Base-by-base conservation (phyloP, 2,329 filamentous ascomycete species). In the Epichloe uncinata region DNA sequence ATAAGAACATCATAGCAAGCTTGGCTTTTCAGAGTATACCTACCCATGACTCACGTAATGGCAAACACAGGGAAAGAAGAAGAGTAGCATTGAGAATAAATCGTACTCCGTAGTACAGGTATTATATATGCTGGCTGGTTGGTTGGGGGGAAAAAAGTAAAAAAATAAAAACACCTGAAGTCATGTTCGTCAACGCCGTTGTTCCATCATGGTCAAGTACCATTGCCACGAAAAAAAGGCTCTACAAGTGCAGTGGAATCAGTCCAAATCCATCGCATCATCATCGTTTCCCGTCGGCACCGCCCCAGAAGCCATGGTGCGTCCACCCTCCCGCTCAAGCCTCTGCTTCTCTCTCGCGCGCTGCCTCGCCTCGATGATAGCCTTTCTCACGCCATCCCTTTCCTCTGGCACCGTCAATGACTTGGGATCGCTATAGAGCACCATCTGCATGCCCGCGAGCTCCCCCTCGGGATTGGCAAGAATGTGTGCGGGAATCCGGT, bases 401-500 rank as follows among this genome's bases (percentile, higher is more conserved):
- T 87, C 82, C 62, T 81, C 76, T 0, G 88, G 81, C 18, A 95
- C 77, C 0, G 80, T 84, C 55, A 96, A 66, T 15, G 87, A 89
- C 45, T 75, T 74, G 6, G 90, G 89, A 46, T 93, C 81, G 54
- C 75, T 78, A 67, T 97, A 97, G 37, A 97, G 77, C 15, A 98
- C 85, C 54, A 97, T 64, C 77, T 93, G 71, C 79, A 78, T 79
- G 55, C 74, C 75, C 4, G 74, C 78, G 36, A 78, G 65, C 58
- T 78, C 71, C 53, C 73, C 73, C 4, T 78, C 71, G 47, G 68
- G 62, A 61, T 77, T 72, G 61, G 77, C 72, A 3, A 89, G 66
- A 34, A 95, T 63, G 16, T 82, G 77, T 56, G 74, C 71, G 5
- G 90, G 74, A 42, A 82, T 81, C 47, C 89, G 87, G 53, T 84